Conservation (phyloP, 306 rosid species). For the Pyrus pyrifolia region DNA sequence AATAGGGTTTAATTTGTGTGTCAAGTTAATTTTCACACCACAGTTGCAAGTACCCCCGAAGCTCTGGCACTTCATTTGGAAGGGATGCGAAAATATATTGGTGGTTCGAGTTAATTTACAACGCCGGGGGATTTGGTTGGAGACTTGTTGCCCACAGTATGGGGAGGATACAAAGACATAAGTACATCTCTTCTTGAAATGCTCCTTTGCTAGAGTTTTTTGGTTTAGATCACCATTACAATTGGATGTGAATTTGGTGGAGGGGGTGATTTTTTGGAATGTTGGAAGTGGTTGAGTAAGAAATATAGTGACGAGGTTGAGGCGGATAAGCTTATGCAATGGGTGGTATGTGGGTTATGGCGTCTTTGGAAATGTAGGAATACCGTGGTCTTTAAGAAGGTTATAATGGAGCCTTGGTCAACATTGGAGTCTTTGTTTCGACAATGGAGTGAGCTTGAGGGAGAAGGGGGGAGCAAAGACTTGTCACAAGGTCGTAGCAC, state of each 20-base stretch:
- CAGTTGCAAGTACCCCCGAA: too few species aligned
- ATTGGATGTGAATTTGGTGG: not conserved
- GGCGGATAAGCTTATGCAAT: not conserved
- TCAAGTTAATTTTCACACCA: too few species aligned
- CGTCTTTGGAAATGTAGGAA: not conserved
- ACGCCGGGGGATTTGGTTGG: too few species aligned
- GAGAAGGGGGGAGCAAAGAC: not conserved
- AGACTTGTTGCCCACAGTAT: too few species aligned
- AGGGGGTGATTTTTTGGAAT: too few species aligned
- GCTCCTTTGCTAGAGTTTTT: not conserved
- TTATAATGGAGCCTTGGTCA: fast-evolving
- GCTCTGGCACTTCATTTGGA: too few species aligned
- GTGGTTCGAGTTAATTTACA: too few species aligned
- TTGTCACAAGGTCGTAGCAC: fast-evolving
- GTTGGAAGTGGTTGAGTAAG: not conserved
- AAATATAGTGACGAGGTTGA: too few species aligned
- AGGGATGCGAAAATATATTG: too few species aligned
- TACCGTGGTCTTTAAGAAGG: not conserved
- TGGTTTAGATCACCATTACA: not conserved
- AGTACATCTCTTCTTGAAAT: not conserved
- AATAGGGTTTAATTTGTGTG: too few species aligned
- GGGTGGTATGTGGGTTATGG: not conserved
- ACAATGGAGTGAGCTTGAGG: too few species aligned
- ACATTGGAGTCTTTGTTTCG: fast-evolving
- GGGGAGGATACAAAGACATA: not conserved